Evolutionary conservation across 305 asterid genomes (phyloP).

Genomic region (Fraxinus angustifolia): DNA sequence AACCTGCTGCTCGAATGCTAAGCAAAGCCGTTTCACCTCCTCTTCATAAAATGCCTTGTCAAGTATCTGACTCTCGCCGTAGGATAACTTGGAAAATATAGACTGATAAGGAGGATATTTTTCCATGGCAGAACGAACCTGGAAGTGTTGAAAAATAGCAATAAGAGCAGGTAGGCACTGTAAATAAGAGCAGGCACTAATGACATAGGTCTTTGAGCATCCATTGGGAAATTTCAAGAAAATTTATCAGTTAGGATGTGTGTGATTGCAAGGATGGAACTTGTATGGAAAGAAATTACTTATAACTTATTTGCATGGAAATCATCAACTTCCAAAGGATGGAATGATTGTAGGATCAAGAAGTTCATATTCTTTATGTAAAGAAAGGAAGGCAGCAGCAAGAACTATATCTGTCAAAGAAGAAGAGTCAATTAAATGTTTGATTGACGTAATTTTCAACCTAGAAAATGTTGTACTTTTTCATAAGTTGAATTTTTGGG

Average conservation of each 20-base stretch:
- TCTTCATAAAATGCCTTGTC: slow-evolving; percentile 99
- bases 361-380: too few relatives aligned
- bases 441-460: too few relatives aligned
- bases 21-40: slow-evolving; percentile 94
- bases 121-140: slow-evolving; percentile 95
- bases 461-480: too few relatives aligned
- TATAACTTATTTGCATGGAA: too few relatives aligned
- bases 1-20: slow-evolving; percentile 98
- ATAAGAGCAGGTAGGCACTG: background rate
- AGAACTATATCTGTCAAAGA: too few relatives aligned
- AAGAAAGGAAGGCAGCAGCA: too few relatives aligned
- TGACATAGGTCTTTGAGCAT: slow-evolving; percentile 5
- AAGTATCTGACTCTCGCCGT: slow-evolving; percentile 98
- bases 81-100: slow-evolving; percentile 74
- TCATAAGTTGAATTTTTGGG: too few relatives aligned
- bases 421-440: too few relatives aligned
- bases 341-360: too few relatives aligned
- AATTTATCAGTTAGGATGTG: background rate
- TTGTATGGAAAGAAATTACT: too few relatives aligned
- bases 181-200: background rate
- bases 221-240: background rate
- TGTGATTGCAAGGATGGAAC: too few relatives aligned
- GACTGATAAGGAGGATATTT: slow-evolving; percentile 93
- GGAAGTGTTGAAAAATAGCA: slow-evolving; percentile 4
- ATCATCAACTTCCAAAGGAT: too few relatives aligned